A percentile compares a stretch with the other conserved stretches of the same genome.
Evolutionary conservation across 2,329 filamentous ascomycete genomes (phyloP).

Genomic region (Diaporthe citri): DNA sequence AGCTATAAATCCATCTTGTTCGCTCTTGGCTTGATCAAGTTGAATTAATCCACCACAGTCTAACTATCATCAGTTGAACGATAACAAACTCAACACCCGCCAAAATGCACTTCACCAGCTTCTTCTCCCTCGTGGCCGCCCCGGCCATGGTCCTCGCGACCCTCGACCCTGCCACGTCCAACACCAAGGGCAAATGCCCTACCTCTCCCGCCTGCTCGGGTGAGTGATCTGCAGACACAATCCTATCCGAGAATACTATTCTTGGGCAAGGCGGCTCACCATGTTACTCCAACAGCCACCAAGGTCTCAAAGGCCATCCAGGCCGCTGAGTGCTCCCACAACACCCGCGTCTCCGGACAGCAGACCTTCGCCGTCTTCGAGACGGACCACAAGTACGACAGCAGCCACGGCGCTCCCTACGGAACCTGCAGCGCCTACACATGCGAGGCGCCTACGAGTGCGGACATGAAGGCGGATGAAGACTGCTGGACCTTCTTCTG

Average conservation of each 20-base stretch:
- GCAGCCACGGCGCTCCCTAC: conserved; percentile 58
- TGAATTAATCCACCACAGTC: neutral
- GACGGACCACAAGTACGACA: conserved; percentile 60
- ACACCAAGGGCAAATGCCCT: conserved; percentile 52
- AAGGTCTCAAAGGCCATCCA: conserved; percentile 53
- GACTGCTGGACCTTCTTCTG: conserved; percentile 59
- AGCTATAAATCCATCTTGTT: neutral
- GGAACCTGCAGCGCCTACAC: conserved; percentile 60
- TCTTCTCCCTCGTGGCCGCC: conserved; percentile 32
- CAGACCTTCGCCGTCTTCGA: conserved; percentile 55
- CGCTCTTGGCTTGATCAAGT: neutral
- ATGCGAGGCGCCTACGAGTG: conserved; percentile 50
- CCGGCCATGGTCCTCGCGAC: conserved; percentile 44
- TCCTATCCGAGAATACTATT: too few relatives aligned
- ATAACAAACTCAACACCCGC: neutral
- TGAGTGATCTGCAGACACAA: neutral
- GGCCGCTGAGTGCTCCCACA: conserved; percentile 54
- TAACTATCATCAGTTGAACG: neutral
- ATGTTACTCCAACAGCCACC: conserved; percentile 37
- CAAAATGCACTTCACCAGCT: conserved; percentile 35
- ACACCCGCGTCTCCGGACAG: conserved; percentile 50
- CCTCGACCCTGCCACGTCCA: conserved; percentile 50
- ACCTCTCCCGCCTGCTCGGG: conserved; percentile 45
- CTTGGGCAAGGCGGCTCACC: neutral
- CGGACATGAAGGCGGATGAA: conserved; percentile 47